A percentile compares a stretch with the other conserved stretches of the same genome.
Evolutionary conservation across 1,139 yeast genomes (phyloP).

Genomic region (Geotrichum aggregatum): DNA sequence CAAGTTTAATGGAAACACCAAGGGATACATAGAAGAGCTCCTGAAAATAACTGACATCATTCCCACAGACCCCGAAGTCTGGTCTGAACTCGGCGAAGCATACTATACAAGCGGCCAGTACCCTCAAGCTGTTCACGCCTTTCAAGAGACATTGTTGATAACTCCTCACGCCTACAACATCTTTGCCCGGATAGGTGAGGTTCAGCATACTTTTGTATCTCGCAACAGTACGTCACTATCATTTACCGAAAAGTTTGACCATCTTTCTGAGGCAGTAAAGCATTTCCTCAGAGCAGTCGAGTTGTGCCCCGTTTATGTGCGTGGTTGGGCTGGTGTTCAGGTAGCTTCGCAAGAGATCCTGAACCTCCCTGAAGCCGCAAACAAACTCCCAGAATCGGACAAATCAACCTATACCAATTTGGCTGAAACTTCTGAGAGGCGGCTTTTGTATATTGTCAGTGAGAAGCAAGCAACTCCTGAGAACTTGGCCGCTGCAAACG

Average conservation of each 20-base stretch:
- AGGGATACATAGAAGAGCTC: conserved; percentile 49
- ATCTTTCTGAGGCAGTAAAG: conserved; percentile 45
- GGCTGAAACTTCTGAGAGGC: conserved; percentile 19
- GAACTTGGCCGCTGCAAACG: conserved; percentile 18
- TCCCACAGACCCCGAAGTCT: conserved; percentile 71
- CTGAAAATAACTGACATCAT: conserved; percentile 49
- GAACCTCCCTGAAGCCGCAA: conserved; percentile 24
- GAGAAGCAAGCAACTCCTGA: conserved; percentile 16
- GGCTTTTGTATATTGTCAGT: conserved; percentile 19
- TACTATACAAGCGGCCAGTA: conserved; percentile 60
- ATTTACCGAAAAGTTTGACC: conserved; percentile 18
- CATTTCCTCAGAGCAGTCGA: conserved; percentile 69
- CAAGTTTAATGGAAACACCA: conserved; percentile 34
- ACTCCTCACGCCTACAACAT: conserved; percentile 72
- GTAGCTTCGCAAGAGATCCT: conserved; percentile 40
- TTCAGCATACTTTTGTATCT: conserved; percentile 31
- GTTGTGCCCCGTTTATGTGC: conserved; percentile 60
- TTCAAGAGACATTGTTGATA: conserved; percentile 63
- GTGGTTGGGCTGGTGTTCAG: conserved; percentile 75
- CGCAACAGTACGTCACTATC: conserved; percentile 20
- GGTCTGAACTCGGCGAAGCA: conserved; percentile 69
- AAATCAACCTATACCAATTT: conserved; percentile 12
- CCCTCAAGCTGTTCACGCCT: conserved; percentile 61
- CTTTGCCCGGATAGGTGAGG: conserved; percentile 60
- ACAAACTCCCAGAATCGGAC: conserved; percentile 1